phyloP scores from a whole-genome alignment of 176 grass and related monocot species.

The Oryza punctata region DNA sequence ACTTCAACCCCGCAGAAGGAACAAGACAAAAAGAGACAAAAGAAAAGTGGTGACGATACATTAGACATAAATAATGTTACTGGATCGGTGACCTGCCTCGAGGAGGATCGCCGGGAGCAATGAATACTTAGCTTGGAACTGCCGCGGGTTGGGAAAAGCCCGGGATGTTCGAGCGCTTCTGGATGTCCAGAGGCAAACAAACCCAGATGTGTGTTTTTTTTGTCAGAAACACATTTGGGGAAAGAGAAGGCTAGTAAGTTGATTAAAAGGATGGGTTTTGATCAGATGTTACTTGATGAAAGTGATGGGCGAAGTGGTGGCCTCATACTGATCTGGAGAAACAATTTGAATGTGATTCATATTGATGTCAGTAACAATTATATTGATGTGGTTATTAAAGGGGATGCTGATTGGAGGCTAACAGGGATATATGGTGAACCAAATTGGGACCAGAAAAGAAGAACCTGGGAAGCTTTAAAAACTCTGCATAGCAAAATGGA shows the following conservation, averaged over 20 bases:
- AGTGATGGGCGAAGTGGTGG: neutral
- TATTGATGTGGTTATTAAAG: neutral
- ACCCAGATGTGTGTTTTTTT: no score
- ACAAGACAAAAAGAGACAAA: no score
- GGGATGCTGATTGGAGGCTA: neutral
- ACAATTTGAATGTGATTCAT: neutral
- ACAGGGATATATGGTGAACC: neutral
- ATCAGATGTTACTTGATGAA: neutral
- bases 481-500: accelerated
- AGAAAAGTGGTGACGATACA: no score
- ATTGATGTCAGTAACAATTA: neutral
- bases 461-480: neutral
- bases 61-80: no score
- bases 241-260: neutral
- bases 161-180: neutral
- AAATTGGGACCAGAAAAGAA: neutral
- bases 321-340: neutral
- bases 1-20: no score
- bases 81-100: neutral
- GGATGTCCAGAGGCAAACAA: neutral
- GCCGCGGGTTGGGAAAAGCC: neutral
- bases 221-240: neutral
- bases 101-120: neutral
- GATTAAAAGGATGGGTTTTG: neutral
- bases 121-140: neutral